Conservation (phyloP, 441 rosid genomes). For the Iberis amara region DNA sequence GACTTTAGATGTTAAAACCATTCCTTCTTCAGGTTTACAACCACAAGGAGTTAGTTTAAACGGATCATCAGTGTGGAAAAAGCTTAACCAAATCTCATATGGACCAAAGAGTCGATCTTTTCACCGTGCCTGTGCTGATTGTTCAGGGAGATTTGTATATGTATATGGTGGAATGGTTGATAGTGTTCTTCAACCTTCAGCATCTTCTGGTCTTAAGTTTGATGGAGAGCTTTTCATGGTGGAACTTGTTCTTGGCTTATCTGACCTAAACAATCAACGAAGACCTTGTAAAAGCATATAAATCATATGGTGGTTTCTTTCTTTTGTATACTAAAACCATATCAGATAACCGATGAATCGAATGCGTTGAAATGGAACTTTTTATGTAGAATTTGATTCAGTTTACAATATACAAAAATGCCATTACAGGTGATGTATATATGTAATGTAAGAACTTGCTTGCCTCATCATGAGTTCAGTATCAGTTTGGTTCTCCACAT, state of each 20-base stretch:
- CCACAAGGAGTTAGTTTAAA: conserved; percentile 33
- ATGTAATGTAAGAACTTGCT: conserved; percentile 20
- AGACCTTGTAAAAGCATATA: conserved; percentile 14
- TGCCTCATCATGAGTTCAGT: conserved; percentile 29
- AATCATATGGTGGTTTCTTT: not conserved
- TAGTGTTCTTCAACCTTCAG: conserved; percentile 50
- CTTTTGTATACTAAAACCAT: conserved; percentile 11
- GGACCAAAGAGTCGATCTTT: conserved; percentile 63
- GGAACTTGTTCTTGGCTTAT: conserved; percentile 51
- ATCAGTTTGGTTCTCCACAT: conserved; percentile 88
- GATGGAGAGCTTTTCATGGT: conserved; percentile 73
- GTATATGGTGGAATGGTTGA: conserved; percentile 91
- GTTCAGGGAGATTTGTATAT: conserved; percentile 55
- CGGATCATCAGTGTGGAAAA: conserved; percentile 48
- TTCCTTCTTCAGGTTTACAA: conserved; percentile 38
- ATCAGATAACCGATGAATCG: conserved; percentile 15
- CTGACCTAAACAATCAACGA: conserved; percentile 17
- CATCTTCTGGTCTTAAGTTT: conserved; percentile 50
- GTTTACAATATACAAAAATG: conserved; percentile 18
- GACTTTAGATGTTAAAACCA: conserved; percentile 58
- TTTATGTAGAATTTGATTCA: conserved; percentile 16
- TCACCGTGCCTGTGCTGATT: conserved; percentile 76
- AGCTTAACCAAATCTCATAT: conserved; percentile 46
- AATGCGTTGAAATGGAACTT: not conserved
- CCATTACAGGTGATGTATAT: conserved; percentile 16